Conservation (phyloP, 1,284 basidiomycete genomes). For the Volvariella volvacea region DNA sequence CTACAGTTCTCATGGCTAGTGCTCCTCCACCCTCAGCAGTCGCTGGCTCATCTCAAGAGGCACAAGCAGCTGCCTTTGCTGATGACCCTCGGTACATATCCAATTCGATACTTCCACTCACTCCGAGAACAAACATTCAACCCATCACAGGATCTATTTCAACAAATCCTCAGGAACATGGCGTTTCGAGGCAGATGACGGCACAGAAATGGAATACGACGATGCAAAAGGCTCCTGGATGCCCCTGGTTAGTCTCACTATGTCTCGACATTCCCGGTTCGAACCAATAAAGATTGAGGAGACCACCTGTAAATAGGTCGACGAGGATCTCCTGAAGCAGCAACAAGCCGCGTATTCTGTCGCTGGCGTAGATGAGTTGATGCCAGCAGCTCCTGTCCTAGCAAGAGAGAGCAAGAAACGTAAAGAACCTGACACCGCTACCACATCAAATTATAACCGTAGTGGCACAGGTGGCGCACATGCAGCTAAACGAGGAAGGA, state of each 20-base stretch:
- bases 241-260: constrained; percentile 58
- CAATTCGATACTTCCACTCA: no score
- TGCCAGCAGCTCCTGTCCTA: constrained; percentile 77
- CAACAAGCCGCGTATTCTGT: constrained; percentile 94
- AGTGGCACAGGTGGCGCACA: constrained; percentile 43
- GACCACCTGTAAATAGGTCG: constrained; percentile 44
- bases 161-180: constrained; percentile 74
- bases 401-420: constrained; percentile 78
- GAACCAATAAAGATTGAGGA: background rate
- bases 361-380: constrained; percentile 86
- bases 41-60: constrained; percentile 43
- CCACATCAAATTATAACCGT: constrained; percentile 15
- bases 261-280: background rate
- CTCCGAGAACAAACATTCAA: constrained; percentile 12
- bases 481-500: constrained; percentile 62
- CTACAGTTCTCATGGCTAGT: constrained; percentile 25
- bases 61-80: constrained; percentile 63
- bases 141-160: constrained; percentile 56
- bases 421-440: constrained; percentile 73
- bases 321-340: constrained; percentile 74
- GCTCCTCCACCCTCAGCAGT: constrained; percentile 40
- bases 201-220: constrained; percentile 87
- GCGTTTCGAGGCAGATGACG: constrained; percentile 87
- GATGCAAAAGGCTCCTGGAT: constrained; percentile 70
- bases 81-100: constrained; percentile 57